phyloP scores from a whole-genome alignment of 2,329 filamentous ascomycete species.

The Fusarium torreyae region DNA sequence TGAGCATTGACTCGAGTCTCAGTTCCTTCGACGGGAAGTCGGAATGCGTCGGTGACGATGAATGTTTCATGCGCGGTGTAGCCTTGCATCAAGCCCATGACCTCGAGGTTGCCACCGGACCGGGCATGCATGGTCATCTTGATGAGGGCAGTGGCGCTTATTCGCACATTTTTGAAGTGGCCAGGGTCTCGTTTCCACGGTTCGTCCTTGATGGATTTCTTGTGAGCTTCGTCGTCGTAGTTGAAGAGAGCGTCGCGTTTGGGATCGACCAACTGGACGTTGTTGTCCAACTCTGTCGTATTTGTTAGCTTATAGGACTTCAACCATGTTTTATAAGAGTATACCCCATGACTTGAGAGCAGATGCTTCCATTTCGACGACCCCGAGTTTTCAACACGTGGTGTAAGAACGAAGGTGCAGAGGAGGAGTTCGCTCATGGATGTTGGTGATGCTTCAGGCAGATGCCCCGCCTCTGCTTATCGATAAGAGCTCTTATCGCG shows the following conservation, averaged over 20 bases:
- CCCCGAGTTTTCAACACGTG: constrained; percentile 27
- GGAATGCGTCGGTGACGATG: constrained; percentile 93
- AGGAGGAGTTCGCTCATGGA: constrained; percentile 30
- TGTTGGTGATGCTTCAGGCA: constrained; percentile 32
- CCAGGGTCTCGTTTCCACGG: constrained; percentile 86
- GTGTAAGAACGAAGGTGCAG: constrained; percentile 28
- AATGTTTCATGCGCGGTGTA: constrained; percentile 89
- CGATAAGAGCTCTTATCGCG: constrained; percentile 47
- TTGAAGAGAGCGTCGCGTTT: constrained; percentile 92
- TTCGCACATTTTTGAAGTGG: constrained; percentile 94
- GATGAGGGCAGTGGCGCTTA: constrained; percentile 92
- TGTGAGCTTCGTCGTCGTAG: constrained; percentile 80
- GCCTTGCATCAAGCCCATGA: constrained; percentile 99
- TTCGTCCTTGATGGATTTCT: constrained; percentile 69
- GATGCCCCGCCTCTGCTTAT: constrained; percentile 50
- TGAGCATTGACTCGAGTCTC: constrained; percentile 98
- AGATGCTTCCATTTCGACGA: constrained; percentile 50
- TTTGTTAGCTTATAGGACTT: constrained; percentile 23
- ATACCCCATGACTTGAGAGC: constrained; percentile 54
- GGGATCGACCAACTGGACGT: constrained; percentile 85
- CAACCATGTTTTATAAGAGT: background rate
- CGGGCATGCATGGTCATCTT: constrained; percentile 99
- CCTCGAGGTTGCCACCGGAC: constrained; percentile 91
- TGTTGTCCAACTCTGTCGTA: constrained; percentile 85
- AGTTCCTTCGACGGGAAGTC: constrained; percentile 96